These are phyloP conservation scores for Halophytophthora polymorphica DNA, from an alignment of 352 stramenopile genomes.

Conservation along the genomic window DNA sequence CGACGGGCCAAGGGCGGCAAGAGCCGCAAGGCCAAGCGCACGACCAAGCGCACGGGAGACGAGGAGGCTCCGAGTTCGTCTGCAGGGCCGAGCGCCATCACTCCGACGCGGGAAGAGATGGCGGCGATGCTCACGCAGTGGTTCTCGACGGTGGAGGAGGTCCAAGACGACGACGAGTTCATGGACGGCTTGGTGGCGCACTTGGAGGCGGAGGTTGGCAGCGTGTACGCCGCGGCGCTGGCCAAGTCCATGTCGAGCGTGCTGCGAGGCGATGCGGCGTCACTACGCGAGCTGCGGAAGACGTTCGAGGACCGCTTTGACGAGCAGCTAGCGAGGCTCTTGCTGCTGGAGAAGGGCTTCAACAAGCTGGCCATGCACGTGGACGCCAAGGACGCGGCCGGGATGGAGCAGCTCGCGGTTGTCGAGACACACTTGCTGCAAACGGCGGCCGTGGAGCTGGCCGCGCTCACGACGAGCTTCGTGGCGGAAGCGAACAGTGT, in stretches of 20 bases:
- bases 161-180: slow-evolving; percentile 65
- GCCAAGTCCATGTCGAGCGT: slow-evolving; percentile 56
- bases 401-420: slow-evolving; percentile 44
- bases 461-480: slow-evolving; percentile 60
- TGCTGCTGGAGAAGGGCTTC: slow-evolving; percentile 61
- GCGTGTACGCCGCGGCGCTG: slow-evolving; percentile 52
- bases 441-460: slow-evolving; percentile 46
- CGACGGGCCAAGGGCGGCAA: slow-evolving; percentile 49
- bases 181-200: slow-evolving; percentile 45
- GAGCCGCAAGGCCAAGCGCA: slow-evolving; percentile 41
- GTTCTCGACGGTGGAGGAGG: slow-evolving; percentile 48
- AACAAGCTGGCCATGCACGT: slow-evolving; percentile 68
- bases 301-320: slow-evolving; percentile 80
- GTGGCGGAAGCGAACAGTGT: slow-evolving; percentile 60
- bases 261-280: slow-evolving; percentile 68
- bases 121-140: slow-evolving; percentile 40
- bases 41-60: slow-evolving; percentile 31
- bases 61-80: slow-evolving; percentile 10
- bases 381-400: slow-evolving; percentile 37
- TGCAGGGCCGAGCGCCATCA: slow-evolving; percentile 32
- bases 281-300: slow-evolving; percentile 62
- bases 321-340: slow-evolving; percentile 43
- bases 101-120: slow-evolving; percentile 41
- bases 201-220: slow-evolving; percentile 37
- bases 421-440: slow-evolving; percentile 57